These are phyloP conservation scores for Verticillium alfalfae DNA, from an alignment of 2,329 filamentous ascomycete genomes.

Conservation along the genomic window DNA sequence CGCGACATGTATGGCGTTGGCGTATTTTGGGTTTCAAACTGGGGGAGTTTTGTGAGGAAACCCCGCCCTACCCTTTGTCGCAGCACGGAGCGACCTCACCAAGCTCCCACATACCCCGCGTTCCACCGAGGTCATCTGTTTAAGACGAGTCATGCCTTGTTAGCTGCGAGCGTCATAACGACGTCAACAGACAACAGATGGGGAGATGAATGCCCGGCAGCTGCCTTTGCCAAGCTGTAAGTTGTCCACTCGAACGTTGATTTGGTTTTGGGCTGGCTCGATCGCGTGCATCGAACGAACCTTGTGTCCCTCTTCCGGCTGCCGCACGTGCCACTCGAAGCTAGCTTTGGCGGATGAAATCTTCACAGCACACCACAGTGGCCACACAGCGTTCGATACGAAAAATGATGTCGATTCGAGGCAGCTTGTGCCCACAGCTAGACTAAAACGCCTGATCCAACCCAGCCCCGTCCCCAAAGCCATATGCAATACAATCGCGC, in stretches of 20 bases:
- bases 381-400: background rate
- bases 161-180: background rate
- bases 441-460: background rate
- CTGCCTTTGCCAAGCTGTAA: background rate
- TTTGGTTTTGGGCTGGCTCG: no score
- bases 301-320: no score
- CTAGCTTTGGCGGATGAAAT: no score
- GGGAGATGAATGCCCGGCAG: background rate
- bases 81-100: background rate
- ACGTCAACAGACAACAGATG: background rate
- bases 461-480: background rate
- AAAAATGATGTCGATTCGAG: background rate
- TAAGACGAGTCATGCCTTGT: background rate
- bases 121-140: background rate
- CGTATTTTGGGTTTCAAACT: background rate
- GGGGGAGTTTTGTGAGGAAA: background rate
- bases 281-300: no score
- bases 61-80: background rate
- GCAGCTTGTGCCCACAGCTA: background rate
- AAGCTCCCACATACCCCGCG: background rate
- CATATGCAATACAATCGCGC: background rate
- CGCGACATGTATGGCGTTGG: background rate
- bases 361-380: background rate
- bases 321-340: background rate
- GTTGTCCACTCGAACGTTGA: no score